Evolutionary conservation across 345 rosid species (phyloP).

Genomic region (Mangifera indica): DNA sequence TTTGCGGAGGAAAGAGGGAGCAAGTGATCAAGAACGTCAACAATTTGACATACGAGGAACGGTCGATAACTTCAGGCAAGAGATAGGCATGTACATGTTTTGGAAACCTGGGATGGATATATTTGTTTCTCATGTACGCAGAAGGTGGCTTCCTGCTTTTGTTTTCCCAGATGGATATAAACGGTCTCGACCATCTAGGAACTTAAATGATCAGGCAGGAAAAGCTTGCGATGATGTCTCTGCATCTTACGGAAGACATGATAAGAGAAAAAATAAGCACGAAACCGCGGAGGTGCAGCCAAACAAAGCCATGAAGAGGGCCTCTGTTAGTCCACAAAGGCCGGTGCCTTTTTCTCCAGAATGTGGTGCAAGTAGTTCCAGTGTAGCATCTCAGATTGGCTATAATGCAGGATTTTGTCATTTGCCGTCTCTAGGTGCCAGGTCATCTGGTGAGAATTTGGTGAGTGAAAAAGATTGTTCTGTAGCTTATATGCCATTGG

Average conservation of each 20-base stretch:
- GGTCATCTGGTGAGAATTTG: slow-evolving; percentile 28
- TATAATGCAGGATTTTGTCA: slow-evolving; percentile 27
- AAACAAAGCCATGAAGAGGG: slow-evolving; percentile 47
- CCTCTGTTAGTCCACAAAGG: slow-evolving; percentile 49
- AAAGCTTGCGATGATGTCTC: slow-evolving; percentile 48
- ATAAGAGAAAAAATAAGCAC: slow-evolving; percentile 46
- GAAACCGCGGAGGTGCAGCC: slow-evolving; percentile 40
- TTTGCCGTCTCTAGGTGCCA: slow-evolving; percentile 22
- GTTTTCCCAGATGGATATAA: slow-evolving; percentile 65
- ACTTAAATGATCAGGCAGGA: slow-evolving; percentile 43
- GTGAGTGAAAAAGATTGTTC: slow-evolving; percentile 24
- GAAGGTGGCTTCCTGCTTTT: slow-evolving; percentile 64
- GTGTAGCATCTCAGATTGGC: slow-evolving; percentile 38
- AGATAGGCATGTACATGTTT: slow-evolving; percentile 50
- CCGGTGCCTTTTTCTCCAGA: slow-evolving; percentile 46
- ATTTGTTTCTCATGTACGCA: slow-evolving; percentile 67
- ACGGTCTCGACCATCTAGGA: slow-evolving; percentile 49
- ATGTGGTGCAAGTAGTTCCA: slow-evolving; percentile 32
- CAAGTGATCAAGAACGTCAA: slow-evolving; percentile 61
- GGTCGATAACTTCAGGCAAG: slow-evolving; percentile 64
- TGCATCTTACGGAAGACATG: slow-evolving; percentile 45
- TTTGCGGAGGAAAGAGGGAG: slow-evolving; percentile 63
- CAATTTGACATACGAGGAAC: slow-evolving; percentile 74
- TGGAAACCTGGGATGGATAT: slow-evolving; percentile 83
- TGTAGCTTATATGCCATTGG: slow-evolving; percentile 16